Evolutionary conservation across 139 green algal genomes (phyloP), one percentile per base, ranked within the genome.

Genomic region (Auxenochlorella protothecoides): DNA sequence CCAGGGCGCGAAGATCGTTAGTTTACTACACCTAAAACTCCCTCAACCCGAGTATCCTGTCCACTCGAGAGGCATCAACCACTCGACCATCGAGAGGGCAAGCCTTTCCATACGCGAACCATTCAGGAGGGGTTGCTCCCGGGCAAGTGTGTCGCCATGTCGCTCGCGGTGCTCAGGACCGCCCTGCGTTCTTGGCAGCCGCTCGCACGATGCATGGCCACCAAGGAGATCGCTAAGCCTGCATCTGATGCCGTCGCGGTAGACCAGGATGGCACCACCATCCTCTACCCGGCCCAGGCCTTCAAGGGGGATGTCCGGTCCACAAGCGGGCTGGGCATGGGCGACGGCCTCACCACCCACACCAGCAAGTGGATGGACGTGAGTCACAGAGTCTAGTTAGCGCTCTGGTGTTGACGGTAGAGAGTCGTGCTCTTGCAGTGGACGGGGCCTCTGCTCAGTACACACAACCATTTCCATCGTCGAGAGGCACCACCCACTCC

Each of bases 351-450:
- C 10, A 78, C 74, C 5, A 87, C 74, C 52, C 92, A 97, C 81
- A 97, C 89, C 9, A 75, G 65, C 27, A 97, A 97, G 71, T 97
- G 92, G 92, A 77, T 95, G 59, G 80, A 92, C 81, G 89, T 87
- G 63, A 51, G 79, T 53, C 27, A 5, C 9, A 8, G 54, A 59
- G 59, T 5, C 12, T 14, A 59, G 14, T 44, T 44, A 2, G 27
- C 27, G 27, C 27, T 44, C 27, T 53, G 15, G 14, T 67, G 60
- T 74, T 55, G 10, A 54, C 12, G 55, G 0, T 2, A 27, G 59
- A 72, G 0, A 54, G 13, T 14, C 66, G 65, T 68, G 68, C 9
- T 44, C 27, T 44, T 44, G 27, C 27, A 1, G 27, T 44, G 27
- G 27, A 44, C 27, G 27, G 27, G 27, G 27, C 27, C 27, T 44